phyloP scores from a whole-genome alignment of 352 stramenopile species.

The Phytophthora constricta region DNA sequence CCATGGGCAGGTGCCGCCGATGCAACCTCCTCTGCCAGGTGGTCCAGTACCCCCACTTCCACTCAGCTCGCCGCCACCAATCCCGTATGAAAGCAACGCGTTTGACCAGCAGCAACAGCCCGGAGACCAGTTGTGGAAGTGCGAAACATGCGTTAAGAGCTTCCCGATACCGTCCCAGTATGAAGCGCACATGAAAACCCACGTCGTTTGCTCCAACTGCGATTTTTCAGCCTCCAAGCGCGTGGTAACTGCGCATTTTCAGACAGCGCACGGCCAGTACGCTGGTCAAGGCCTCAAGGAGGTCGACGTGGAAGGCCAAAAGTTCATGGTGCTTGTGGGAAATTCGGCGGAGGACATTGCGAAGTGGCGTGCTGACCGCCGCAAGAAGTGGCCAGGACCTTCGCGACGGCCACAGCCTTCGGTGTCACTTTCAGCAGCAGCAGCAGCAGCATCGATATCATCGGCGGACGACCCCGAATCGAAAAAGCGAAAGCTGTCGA shows the following conservation, averaged over 20 bases:
- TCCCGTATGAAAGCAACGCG: constrained; percentile 27
- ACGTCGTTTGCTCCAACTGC: constrained; percentile 73
- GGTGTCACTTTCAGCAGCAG: background rate
- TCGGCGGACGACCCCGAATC: background rate
- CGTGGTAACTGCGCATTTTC: constrained; percentile 72
- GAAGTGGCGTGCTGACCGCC: constrained; percentile 78
- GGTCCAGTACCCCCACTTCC: constrained; percentile 29
- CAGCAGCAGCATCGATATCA: background rate
- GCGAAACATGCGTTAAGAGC: constrained; percentile 74
- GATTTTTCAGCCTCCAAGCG: constrained; percentile 79
- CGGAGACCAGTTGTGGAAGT: constrained; percentile 49
- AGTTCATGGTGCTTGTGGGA: constrained; percentile 85
- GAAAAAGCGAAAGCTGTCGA: constrained; percentile 64
- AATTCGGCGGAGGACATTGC: constrained; percentile 83
- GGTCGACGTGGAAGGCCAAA: constrained; percentile 87
- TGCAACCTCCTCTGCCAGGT: constrained; percentile 30
- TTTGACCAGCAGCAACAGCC: constrained; percentile 20
- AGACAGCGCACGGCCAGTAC: constrained; percentile 76
- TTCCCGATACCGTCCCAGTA: constrained; percentile 77
- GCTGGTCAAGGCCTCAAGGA: constrained; percentile 76
- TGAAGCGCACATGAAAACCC: constrained; percentile 72
- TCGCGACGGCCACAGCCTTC: constrained; percentile 31
- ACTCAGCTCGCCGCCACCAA: constrained; percentile 19
- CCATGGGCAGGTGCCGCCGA: constrained; percentile 15
- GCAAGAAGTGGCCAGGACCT: constrained; percentile 66